Conservation (phyloP, 2,329 filamentous ascomycete species). For the Trichoderma simmonsii region DNA sequence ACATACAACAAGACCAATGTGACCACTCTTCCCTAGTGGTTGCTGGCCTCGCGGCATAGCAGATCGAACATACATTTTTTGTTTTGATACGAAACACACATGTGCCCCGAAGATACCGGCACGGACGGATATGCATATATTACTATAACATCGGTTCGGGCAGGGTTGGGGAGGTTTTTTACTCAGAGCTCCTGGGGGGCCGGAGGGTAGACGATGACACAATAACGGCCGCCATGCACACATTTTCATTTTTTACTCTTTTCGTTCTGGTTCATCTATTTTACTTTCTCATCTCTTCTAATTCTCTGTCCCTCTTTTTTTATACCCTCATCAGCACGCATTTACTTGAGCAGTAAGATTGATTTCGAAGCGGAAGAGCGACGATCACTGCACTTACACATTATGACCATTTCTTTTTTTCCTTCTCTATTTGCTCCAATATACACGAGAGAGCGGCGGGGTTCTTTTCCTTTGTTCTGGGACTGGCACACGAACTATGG, state of each 20-base stretch:
- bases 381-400: not conserved
- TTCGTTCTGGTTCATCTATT: not conserved
- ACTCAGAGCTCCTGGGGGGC: not conserved
- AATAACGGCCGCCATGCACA: slow-evolving; percentile 9
- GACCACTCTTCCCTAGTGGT: not conserved
- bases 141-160: not conserved
- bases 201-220: slow-evolving; percentile 2
- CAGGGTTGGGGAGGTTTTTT: not conserved
- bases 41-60: not conserved
- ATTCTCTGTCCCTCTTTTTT: not conserved
- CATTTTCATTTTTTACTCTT: not conserved
- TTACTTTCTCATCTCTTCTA: not conserved
- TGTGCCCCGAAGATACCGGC: not conserved
- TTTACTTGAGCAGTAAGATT: not conserved
- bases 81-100: not conserved
- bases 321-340: slow-evolving; percentile 12
- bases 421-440: not conserved
- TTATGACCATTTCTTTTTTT: not conserved
- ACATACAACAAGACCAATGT: slow-evolving; percentile 2
- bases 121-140: slow-evolving; percentile 9
- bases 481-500: not conserved
- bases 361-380: slow-evolving; percentile 1
- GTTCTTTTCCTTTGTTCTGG: not conserved
- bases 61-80: not conserved
- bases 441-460: not conserved